phyloP scores from a whole-genome alignment of 2,329 filamentous ascomycete genomes.

The Aspergillus pseudonomiae region DNA sequence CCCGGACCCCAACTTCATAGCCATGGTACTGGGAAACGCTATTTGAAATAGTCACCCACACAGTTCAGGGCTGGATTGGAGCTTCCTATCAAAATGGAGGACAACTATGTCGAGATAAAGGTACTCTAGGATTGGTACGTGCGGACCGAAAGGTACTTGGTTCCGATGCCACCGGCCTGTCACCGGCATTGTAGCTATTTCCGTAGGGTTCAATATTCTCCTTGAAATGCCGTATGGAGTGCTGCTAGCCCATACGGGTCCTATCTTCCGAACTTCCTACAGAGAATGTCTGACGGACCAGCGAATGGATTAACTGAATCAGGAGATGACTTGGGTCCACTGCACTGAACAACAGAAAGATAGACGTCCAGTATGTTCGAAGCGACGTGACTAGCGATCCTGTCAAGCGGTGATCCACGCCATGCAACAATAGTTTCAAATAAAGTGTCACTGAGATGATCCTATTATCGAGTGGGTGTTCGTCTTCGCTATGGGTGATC shows the following conservation, averaged over 20 bases:
- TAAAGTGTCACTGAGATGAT: not conserved
- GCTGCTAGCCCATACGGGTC: not conserved
- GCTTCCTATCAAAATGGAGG: not conserved
- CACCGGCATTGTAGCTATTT: not conserved
- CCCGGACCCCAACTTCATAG: not conserved
- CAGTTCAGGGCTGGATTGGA: not conserved
- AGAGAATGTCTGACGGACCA: not conserved
- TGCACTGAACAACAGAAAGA: not conserved
- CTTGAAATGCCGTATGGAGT: not conserved
- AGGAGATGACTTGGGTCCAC: not conserved
- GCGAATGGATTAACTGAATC: not conserved
- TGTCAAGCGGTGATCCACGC: slow-evolving; percentile 7
- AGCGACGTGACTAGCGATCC: not conserved
- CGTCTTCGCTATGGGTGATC: not conserved
- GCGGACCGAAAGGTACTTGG: not conserved
- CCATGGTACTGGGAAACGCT: slow-evolving; percentile 1
- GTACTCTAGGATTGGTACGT: not conserved
- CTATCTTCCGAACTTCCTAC: not conserved
- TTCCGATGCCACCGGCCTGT: not conserved
- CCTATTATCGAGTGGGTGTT: not conserved
- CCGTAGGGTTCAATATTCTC: not conserved
- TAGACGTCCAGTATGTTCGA: not conserved
- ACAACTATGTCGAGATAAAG: not conserved
- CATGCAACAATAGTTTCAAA: slow-evolving; percentile 13
- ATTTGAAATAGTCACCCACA: not conserved